Percentiles rank a stretch among this genome's conserved stretches.
phyloP scores from a whole-genome alignment of 2,329 filamentous ascomycete species.

The Microcyclospora tardicrescens region DNA sequence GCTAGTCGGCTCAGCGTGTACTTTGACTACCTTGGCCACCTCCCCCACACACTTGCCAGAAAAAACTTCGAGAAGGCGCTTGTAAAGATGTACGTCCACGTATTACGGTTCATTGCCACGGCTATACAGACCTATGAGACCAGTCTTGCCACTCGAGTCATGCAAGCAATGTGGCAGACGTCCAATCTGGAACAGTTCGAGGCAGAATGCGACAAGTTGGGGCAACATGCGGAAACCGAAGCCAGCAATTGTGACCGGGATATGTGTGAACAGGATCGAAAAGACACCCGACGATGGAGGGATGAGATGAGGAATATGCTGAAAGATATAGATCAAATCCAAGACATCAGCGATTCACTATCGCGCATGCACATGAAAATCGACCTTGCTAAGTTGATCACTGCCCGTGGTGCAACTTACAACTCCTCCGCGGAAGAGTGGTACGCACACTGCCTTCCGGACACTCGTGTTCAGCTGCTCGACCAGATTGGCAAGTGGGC shows the following conservation, averaged over 20 bases:
- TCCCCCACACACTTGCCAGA: neutral
- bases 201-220: constrained; percentile 1
- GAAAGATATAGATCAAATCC: constrained; percentile 1
- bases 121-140: constrained; percentile 1
- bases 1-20: constrained; percentile 5
- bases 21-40: neutral
- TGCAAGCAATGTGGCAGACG: constrained; percentile 1
- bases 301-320: neutral
- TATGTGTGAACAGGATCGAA: neutral
- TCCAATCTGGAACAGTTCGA: constrained; percentile 2
- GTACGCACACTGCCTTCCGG: constrained; percentile 11
- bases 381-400: constrained; percentile 4
- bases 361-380: constrained; percentile 1
- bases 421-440: constrained; percentile 13
- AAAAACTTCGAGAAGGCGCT: constrained; percentile 1
- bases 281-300: neutral
- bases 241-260: constrained; percentile 4
- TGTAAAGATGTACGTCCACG: constrained; percentile 2
- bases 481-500: constrained; percentile 14
- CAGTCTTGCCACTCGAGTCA: neutral
- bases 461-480: constrained; percentile 16
- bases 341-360: neutral
- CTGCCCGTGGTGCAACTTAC: constrained; percentile 10
- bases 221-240: constrained; percentile 1
- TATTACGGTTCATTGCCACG: constrained; percentile 2